phyloP scores from a whole-genome alignment of 495 filamentous ascomycete genomes.

The Aspergillus sparsus region DNA sequence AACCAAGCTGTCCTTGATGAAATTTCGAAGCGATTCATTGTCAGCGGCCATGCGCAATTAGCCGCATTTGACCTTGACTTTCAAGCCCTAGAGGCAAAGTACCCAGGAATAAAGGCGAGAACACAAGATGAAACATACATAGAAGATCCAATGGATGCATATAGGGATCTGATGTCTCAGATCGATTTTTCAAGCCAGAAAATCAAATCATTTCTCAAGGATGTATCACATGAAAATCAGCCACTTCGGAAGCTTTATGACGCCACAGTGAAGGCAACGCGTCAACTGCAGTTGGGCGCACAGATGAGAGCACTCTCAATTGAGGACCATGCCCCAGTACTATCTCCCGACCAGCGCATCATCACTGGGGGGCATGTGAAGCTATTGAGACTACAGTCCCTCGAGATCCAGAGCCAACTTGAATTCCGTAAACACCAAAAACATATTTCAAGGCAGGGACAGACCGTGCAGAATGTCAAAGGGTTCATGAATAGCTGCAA shows the following conservation, averaged over 20 bases:
- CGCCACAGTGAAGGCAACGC: conserved; percentile 2
- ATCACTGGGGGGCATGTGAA: not conserved
- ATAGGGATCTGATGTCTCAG: too few relatives aligned
- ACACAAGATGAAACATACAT: not conserved
- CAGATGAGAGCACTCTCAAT: not conserved
- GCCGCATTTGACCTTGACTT: not conserved
- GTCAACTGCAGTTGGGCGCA: not conserved
- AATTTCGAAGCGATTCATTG: conserved; percentile 64
- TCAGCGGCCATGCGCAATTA: not conserved
- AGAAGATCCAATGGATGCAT: not conserved
- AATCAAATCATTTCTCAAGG: not conserved
- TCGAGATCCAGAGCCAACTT: not conserved
- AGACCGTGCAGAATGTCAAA: not conserved
- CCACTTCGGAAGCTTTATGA: conserved; percentile 9
- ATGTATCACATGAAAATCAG: conserved; percentile 5
- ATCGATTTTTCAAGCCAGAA: not conserved
- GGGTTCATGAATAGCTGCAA: not conserved
- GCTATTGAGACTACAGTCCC: not conserved
- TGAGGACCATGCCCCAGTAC: not conserved
- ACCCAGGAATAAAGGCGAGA: not conserved
- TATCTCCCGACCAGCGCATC: conserved; percentile 4
- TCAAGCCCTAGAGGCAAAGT: not conserved
- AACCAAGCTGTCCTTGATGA: conserved; percentile 64
- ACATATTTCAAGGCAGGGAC: not conserved
- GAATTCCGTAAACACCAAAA: not conserved